A percentile compares a stretch with the other conserved stretches of the same genome.
Conservation (phyloP, 2,329 filamentous ascomycete genomes). For the Chaetomiaceae sp. region DNA sequence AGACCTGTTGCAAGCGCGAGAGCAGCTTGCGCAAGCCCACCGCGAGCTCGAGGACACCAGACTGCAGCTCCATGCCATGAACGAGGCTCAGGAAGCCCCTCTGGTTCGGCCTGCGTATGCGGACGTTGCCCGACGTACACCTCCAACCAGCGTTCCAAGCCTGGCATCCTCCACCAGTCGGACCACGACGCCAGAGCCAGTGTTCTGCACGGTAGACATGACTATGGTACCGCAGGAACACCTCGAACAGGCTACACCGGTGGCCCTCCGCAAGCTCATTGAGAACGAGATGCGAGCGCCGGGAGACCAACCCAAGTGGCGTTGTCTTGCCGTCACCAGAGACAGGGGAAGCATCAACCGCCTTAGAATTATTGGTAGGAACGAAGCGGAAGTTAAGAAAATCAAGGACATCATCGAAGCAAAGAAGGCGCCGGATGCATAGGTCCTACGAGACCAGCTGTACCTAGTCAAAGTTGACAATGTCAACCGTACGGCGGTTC, state of each 20-base stretch:
- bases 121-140: constrained; percentile 5
- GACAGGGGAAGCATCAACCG: background rate
- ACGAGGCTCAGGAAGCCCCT: background rate
- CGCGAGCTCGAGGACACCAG: constrained; percentile 4
- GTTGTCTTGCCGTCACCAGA: constrained; percentile 1
- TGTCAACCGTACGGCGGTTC: constrained; percentile 7
- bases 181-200: background rate
- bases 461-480: constrained; percentile 10
- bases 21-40: constrained; percentile 1
- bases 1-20: constrained; percentile 4
- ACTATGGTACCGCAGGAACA: background rate
- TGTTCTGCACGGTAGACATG: background rate
- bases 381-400: constrained; percentile 8
- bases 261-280: constrained; percentile 3
- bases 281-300: constrained; percentile 3
- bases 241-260: background rate
- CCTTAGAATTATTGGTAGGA: constrained; percentile 2
- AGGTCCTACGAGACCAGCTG: constrained; percentile 7
- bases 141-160: background rate
- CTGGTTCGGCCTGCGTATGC: constrained; percentile 2
- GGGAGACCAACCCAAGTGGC: background rate
- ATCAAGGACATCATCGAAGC: constrained; percentile 7
- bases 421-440: constrained; percentile 3
- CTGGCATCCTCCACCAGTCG: constrained; percentile 1
- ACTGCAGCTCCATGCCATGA: constrained; percentile 6